Evolutionary conservation across 2,329 filamentous ascomycete genomes (phyloP).

Genomic region (Mycosphaerelloides madeirae): DNA sequence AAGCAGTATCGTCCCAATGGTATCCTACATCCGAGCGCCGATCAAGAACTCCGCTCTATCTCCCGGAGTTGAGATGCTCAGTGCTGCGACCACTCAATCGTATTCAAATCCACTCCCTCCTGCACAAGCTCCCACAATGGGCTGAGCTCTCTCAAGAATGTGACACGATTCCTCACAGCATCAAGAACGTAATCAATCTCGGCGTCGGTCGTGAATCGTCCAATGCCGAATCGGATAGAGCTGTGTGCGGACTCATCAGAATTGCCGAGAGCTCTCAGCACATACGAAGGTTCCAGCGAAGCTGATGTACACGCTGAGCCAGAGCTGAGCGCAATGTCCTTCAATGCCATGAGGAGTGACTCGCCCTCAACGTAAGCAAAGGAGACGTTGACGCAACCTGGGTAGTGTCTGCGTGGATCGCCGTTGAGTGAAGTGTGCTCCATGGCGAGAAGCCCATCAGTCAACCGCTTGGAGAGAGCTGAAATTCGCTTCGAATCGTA

Average conservation of each 20-base stretch:
- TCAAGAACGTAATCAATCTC: slow-evolving; percentile 98
- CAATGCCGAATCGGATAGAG: slow-evolving; percentile 96
- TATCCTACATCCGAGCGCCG: no score
- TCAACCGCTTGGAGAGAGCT: slow-evolving; percentile 73
- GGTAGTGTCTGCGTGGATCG: slow-evolving; percentile 76
- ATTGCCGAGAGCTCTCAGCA: slow-evolving; percentile 87
- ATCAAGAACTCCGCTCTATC: no score
- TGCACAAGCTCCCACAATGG: slow-evolving; percentile 97
- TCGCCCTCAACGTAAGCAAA: slow-evolving; percentile 98
- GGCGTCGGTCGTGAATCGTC: slow-evolving; percentile 87
- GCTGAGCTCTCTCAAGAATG: slow-evolving; percentile 88
- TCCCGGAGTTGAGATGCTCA: slow-evolving; percentile 37
- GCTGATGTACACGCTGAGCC: slow-evolving; percentile 96
- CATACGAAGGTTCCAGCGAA: slow-evolving; percentile 93
- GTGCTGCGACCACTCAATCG: slow-evolving; percentile 98
- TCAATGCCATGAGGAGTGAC: slow-evolving; percentile 94
- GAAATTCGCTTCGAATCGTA: slow-evolving; percentile 88
- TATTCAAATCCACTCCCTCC: slow-evolving; percentile 90
- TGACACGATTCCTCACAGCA: slow-evolving; percentile 84
- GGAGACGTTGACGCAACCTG: slow-evolving; percentile 95
- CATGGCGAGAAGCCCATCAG: slow-evolving; percentile 76
- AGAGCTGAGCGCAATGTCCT: slow-evolving; percentile 94
- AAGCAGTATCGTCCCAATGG: no score
- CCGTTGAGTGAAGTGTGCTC: slow-evolving; percentile 94
- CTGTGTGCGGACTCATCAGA: slow-evolving; percentile 97